Base-by-base conservation (phyloP, 1,139 yeast species). In the Lodderomyces beijingensis region DNA sequence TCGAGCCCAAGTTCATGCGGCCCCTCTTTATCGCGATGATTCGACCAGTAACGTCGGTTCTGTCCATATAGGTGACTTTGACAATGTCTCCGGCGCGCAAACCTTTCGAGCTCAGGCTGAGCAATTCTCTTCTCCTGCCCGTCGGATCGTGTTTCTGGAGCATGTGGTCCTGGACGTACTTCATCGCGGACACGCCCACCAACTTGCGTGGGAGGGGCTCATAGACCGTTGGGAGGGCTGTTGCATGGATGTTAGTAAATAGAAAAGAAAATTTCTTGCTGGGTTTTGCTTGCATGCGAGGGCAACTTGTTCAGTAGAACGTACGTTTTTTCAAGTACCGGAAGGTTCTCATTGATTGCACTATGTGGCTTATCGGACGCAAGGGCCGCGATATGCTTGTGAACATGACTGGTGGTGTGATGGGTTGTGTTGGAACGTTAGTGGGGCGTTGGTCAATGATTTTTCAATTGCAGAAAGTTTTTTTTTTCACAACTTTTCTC, bases 71-170 rank as follows among this genome's bases (percentile, higher is more conserved):
- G 17, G 81, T 75, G 9, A 88, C 82, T 45, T 85, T 77, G 27
- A 88, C 77, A 26, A 86, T 70, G 54, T 88, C 96, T 7, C 95
- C 96, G 1, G 94, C 74, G 41, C 84, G 70, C 27, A 87, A 63
- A n/a, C 77, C 73, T 36, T 68, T 67, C 13, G 45, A 41, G 37
- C 62, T 62, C n/a, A n/a, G n/a, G 38, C 70, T 65, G 15, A 87
- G 64, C 34, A 86, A 63, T n/a, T 71, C 69, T 41, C 82, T 65
- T 64, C 89, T 81, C 61, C 73, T 66, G 5, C 91, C 93, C 4
- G 74, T 62, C 15, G 89, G 84, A 53, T 88, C 96, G 44, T 81
- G 73, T 43, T 70, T 73, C 18, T 62, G 55, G 32, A 70, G 63
- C 35, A 79, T 69, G 38, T 74, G 68, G 39, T 67, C 55, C 38